Percentiles rank a stretch among this genome's conserved stretches.
These are phyloP conservation scores for Mortierella sp. DNA, from an alignment of 371 early-diverging fungal genomes.

Conservation along the genomic window DNA sequence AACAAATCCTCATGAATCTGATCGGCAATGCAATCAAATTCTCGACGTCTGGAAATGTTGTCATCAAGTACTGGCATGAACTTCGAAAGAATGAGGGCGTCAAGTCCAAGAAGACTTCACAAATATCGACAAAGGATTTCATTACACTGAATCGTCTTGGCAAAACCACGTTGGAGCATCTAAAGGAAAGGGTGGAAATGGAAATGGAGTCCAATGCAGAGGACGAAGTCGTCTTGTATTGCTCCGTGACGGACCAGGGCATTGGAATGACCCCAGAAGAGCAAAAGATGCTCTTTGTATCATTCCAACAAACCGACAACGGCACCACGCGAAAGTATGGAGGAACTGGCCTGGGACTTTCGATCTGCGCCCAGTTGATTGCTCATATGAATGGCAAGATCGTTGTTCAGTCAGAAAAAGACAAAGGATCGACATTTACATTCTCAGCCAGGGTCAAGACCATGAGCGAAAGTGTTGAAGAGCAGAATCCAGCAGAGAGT, in stretches of 20 bases:
- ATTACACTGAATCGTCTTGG: slow-evolving; percentile 2
- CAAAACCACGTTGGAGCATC: not conserved
- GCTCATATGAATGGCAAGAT: slow-evolving; percentile 67
- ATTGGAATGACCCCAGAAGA: slow-evolving; percentile 68
- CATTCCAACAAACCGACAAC: slow-evolving; percentile 68
- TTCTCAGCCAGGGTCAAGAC: slow-evolving; percentile 59
- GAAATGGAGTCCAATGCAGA: slow-evolving; percentile 11
- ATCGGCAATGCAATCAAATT: slow-evolving; percentile 79
- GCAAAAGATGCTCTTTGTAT: slow-evolving; percentile 65
- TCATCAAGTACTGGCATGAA: slow-evolving; percentile 65
- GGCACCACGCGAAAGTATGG: slow-evolving; percentile 73
- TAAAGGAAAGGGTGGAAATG: not conserved
- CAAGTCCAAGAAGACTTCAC: not conserved
- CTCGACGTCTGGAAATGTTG: slow-evolving; percentile 68
- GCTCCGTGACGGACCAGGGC: slow-evolving; percentile 58
- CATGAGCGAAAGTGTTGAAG: slow-evolving; percentile 24
- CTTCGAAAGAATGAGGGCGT: slow-evolving; percentile 52
- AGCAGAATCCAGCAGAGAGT: slow-evolving; percentile 43
- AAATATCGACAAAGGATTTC: slow-evolving; percentile 10
- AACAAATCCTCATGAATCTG: slow-evolving; percentile 66
- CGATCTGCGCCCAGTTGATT: slow-evolving; percentile 67
- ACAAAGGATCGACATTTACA: slow-evolving; percentile 65
- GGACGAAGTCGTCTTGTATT: slow-evolving; percentile 31
- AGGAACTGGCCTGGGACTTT: slow-evolving; percentile 71
- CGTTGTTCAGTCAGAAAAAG: slow-evolving; percentile 63